Evolutionary conservation across 805 yeast species (phyloP), one percentile per base, ranked within the genome.

Genomic region (Ogataea methanolica): DNA sequence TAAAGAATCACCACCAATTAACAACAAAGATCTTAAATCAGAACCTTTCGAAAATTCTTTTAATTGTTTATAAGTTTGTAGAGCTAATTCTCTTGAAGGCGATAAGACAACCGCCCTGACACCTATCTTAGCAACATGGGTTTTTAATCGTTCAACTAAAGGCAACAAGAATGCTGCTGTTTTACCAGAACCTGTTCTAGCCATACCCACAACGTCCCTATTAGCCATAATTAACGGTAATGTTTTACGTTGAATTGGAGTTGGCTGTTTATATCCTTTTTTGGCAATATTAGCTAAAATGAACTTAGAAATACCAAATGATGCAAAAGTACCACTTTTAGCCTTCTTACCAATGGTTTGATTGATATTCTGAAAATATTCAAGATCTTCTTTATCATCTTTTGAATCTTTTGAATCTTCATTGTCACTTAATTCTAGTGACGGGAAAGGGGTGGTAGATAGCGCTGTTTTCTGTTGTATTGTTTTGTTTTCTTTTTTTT

Each of bases 121-220:
- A 52, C 99, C 99, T 39, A 87, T 85, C 62, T 82, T 86, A 31
- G 96, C 90, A 39, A 87, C 80, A 63, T 92, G 97, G 2, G 81
- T 67, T 65, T 88, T 88, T 56, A 92, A 74, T 61, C 79, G 83
- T 58, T 94, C 97, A 54, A 94, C 75, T 72, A 94, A 75, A 3
- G 99, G 99, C 46, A 94, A 70, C 19, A 88, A 78, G 64, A 94
- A 94, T 1, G 99, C 98, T 8, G 99, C 99, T 0, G 99, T 94
- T 64, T 94, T 94, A 75, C 99, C 99, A 23, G 96, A 88, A 60
- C 99, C 99, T 0, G 99, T 94, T 62, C 99, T 79, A 15, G 99
- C 99, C 99, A 94, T 94, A 63, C 97, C 99, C 15, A 94, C 99
- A 38, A 94, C 96, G 69, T 94, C 99, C 61, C 95, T 76, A 46